Conservation (phyloP, 768 basidiomycete genomes). For the Phylloporus sp. region DNA sequence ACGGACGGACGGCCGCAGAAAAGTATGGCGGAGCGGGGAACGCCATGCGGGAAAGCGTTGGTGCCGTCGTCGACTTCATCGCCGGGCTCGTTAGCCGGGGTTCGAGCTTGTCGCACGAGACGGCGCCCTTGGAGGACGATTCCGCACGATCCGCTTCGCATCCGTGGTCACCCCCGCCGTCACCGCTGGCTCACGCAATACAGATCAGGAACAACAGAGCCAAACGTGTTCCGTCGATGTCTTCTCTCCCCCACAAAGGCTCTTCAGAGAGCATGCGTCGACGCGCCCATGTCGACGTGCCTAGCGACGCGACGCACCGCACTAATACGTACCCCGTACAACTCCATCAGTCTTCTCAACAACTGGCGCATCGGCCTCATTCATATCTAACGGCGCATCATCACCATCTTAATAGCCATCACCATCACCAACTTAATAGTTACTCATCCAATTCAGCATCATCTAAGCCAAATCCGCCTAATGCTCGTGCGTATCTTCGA, state of each 20-base stretch:
- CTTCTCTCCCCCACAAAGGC: slow-evolving; percentile 15
- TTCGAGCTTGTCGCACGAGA: slow-evolving; percentile 18
- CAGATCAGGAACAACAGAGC: slow-evolving; percentile 8
- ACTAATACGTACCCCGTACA: slow-evolving; percentile 9
- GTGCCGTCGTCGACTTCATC: slow-evolving; percentile 61
- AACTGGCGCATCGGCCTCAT: slow-evolving; percentile 20
- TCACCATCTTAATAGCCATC: slow-evolving; percentile 19
- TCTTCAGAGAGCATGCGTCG: slow-evolving; percentile 22
- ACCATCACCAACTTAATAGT: slow-evolving; percentile 20
- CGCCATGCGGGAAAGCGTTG: slow-evolving; percentile 40
- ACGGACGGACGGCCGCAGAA: slow-evolving; percentile 24
- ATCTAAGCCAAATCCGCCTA: slow-evolving; percentile 31
- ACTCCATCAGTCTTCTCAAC: slow-evolving; percentile 23
- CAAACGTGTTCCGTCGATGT: slow-evolving; percentile 11
- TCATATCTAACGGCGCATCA: slow-evolving; percentile 15
- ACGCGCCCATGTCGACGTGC: slow-evolving; percentile 8
- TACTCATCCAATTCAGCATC: slow-evolving; percentile 22
- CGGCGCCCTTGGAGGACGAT: slow-evolving; percentile 8
- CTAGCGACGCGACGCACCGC: slow-evolving; percentile 9
- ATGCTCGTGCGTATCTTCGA: slow-evolving; percentile 64
- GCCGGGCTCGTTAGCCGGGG: slow-evolving; percentile 47
- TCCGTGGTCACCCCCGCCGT: slow-evolving; percentile 23
- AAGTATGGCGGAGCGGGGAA: slow-evolving; percentile 30
- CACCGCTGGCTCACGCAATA: slow-evolving; percentile 18
- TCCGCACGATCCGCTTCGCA: slow-evolving; percentile 1